These are phyloP conservation scores for Athelia sp. DNA, from an alignment of 1,284 basidiomycete species.

Conservation along the genomic window DNA sequence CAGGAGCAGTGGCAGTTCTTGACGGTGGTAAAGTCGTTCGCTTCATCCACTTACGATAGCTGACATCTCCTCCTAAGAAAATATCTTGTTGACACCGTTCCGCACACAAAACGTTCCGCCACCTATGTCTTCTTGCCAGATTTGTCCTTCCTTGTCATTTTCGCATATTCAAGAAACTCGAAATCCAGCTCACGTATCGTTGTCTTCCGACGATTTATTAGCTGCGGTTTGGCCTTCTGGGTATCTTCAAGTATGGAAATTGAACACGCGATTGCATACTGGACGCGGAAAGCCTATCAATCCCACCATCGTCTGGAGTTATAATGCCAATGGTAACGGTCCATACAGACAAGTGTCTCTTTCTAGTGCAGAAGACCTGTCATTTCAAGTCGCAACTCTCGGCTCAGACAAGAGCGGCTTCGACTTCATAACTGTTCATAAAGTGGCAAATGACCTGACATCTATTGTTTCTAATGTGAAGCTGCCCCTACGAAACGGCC, in stretches of 20 bases:
- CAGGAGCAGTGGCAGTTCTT: constrained; percentile 85
- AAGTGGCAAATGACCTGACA: constrained; percentile 8
- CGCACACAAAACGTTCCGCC: constrained; percentile 92
- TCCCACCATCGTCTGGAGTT: constrained; percentile 33
- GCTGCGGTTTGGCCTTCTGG: constrained; percentile 68
- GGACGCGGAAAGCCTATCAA: constrained; percentile 61
- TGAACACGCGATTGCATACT: constrained; percentile 60
- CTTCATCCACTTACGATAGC: neutral
- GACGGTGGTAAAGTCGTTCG: constrained; percentile 70
- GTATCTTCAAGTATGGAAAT: constrained; percentile 61
- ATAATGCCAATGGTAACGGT: neutral
- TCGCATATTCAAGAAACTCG: constrained; percentile 12
- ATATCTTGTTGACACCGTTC: constrained; percentile 88
- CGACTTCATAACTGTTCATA: constrained; percentile 14
- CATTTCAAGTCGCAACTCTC: constrained; percentile 11
- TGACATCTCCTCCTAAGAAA: constrained; percentile 35
- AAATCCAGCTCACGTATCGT: constrained; percentile 63
- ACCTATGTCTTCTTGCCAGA: constrained; percentile 82
- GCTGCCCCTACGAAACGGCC: constrained; percentile 34
- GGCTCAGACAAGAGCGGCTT: constrained; percentile 13
- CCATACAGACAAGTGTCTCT: neutral
- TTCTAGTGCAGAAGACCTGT: neutral
- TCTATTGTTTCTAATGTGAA: constrained; percentile 10
- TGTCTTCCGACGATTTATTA: constrained; percentile 60
- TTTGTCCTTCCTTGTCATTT: constrained; percentile 34